phyloP scores from a whole-genome alignment of 768 basidiomycete genomes.

The Multifurca ochricompacta region DNA sequence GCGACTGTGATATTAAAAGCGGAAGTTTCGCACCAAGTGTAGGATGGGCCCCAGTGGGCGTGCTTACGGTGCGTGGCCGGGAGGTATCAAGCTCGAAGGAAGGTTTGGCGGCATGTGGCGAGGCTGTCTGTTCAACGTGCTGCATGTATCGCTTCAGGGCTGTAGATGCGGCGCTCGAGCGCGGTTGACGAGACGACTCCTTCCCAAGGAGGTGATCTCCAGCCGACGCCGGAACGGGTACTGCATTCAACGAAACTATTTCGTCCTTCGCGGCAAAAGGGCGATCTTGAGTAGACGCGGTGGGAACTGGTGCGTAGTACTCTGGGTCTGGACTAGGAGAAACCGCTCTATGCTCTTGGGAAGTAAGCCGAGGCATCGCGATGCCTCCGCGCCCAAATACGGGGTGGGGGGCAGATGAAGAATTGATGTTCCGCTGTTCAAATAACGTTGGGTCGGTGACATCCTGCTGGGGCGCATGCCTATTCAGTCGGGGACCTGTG shows the following conservation, averaged over 20 bases:
- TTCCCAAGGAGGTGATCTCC: background rate
- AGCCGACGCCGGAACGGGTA: background rate
- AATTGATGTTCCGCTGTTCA: conserved; percentile 47
- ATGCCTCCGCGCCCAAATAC: conserved; percentile 68
- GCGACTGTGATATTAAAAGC: background rate
- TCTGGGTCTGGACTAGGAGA: conserved; percentile 1
- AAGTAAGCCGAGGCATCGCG: conserved; percentile 66
- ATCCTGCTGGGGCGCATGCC: conserved; percentile 65
- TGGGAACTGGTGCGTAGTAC: background rate
- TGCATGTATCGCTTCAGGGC: conserved; percentile 18
- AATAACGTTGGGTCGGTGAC: conserved; percentile 57
- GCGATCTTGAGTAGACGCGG: conserved; percentile 2
- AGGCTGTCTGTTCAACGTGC: conserved; percentile 10
- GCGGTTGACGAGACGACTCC: background rate
- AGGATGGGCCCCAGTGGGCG: conserved; percentile 18
- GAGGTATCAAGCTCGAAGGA: background rate
- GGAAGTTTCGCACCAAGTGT: background rate
- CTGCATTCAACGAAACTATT: background rate
- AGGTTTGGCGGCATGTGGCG: background rate
- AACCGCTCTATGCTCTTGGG: conserved; percentile 16
- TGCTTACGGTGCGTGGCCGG: conserved; percentile 21
- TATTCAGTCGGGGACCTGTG: conserved; percentile 64
- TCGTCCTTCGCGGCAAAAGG: conserved; percentile 10
- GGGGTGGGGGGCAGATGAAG: conserved; percentile 50
- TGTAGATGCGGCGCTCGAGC: background rate